These are phyloP conservation scores for Fragilaria crotonensis DNA, from an alignment of 108 stramenopile species.

Conservation along the genomic window DNA sequence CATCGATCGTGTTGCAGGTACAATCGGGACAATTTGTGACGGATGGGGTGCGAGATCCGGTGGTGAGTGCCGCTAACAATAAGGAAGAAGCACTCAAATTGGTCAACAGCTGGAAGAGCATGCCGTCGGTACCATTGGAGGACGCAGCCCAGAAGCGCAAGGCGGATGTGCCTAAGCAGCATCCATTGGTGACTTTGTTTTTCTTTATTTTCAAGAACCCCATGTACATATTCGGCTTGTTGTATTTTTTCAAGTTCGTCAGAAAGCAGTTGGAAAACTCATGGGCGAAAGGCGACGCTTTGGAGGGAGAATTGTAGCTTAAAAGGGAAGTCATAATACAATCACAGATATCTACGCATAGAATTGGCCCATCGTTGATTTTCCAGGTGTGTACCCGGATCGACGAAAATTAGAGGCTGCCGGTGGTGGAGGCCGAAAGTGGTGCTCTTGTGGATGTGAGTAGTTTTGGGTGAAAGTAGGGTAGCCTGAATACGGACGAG, in stretches of 20 bases:
- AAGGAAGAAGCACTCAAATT: slow-evolving; percentile 22
- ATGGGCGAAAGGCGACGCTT: neutral
- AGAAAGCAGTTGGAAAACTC: slow-evolving; percentile 1
- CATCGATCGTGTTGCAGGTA: slow-evolving; percentile 57
- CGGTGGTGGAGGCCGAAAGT: neutral
- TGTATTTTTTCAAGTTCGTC: slow-evolving; percentile 40
- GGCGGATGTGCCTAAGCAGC: slow-evolving; percentile 15
- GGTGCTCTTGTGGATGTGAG: too few species aligned
- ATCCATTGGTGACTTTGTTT: slow-evolving; percentile 9
- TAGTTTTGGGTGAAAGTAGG: too few species aligned
- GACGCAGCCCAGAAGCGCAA: slow-evolving; percentile 23
- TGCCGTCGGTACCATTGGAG: slow-evolving; percentile 42
- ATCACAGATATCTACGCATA: neutral
- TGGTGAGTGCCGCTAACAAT: slow-evolving; percentile 25
- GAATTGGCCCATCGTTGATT: neutral
- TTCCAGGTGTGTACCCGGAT: neutral
- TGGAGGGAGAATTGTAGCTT: neutral
- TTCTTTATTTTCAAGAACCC: slow-evolving; percentile 54
- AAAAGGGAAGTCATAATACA: neutral
- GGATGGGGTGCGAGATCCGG: slow-evolving; percentile 42
- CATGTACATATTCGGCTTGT: slow-evolving; percentile 44
- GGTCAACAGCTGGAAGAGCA: slow-evolving; percentile 42
- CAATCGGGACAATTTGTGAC: slow-evolving; percentile 63
- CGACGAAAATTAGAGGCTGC: neutral
- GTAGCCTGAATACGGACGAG: too few species aligned